Evolutionary conservation across 208 protist genomes (phyloP).

Genomic region (Acanthamoeba castellanii): DNA sequence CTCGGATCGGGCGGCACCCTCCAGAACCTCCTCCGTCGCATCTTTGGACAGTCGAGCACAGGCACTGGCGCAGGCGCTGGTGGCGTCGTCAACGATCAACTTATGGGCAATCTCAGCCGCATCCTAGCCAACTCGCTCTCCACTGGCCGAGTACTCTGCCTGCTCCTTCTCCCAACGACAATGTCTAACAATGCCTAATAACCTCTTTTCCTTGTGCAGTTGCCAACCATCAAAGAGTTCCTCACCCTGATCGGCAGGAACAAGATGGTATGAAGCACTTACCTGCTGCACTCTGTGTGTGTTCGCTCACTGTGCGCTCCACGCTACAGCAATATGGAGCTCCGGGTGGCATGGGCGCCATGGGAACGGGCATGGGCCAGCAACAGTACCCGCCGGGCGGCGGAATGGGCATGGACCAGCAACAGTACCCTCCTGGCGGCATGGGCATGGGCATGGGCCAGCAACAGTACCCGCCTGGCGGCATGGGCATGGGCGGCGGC

Average conservation of each 20-base stretch:
- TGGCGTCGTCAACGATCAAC: background rate
- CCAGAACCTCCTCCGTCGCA: background rate
- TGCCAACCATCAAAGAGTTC: conserved; percentile 5
- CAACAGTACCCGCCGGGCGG: background rate
- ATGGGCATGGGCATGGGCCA: background rate
- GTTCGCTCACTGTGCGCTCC: background rate
- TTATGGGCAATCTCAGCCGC: background rate
- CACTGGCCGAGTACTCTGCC: background rate
- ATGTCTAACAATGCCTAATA: background rate
- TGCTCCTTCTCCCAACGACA: background rate
- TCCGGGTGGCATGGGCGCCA: background rate
- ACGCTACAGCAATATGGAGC: background rate
- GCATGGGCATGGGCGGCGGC: background rate
- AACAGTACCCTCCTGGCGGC: background rate
- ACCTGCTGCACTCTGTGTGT: background rate
- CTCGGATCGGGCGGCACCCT: background rate
- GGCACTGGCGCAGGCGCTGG: background rate
- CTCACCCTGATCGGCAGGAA: background rate
- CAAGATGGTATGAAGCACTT: background rate
- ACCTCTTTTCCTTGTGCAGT: background rate
- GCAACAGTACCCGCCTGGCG: background rate
- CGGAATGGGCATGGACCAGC: background rate
- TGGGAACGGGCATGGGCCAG: background rate
- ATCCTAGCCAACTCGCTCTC: background rate
- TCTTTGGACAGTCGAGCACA: background rate